phyloP scores from a whole-genome alignment of 2,329 filamentous ascomycete species.

The Fulvia fulva region DNA sequence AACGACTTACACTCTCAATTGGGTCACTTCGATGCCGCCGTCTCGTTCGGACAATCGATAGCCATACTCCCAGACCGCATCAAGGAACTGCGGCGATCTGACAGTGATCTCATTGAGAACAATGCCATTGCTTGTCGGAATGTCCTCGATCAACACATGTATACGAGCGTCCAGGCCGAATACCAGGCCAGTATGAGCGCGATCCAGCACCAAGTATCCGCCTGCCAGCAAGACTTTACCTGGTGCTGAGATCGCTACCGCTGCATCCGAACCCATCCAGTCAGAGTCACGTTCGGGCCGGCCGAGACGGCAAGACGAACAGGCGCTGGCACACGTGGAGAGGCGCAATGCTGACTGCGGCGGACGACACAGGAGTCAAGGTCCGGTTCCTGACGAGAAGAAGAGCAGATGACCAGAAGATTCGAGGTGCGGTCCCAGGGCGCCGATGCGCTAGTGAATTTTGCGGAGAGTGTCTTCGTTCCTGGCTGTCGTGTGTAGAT shows the following conservation, averaged over 20 bases:
- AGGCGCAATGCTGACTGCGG: neutral
- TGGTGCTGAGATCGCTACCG: slow-evolving; percentile 69
- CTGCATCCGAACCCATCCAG: slow-evolving; percentile 21
- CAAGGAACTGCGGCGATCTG: slow-evolving; percentile 83
- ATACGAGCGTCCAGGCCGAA: slow-evolving; percentile 63
- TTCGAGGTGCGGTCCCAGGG: slow-evolving; percentile 6
- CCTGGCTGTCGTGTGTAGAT: neutral
- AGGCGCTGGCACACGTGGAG: slow-evolving; percentile 5
- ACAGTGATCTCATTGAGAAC: slow-evolving; percentile 70
- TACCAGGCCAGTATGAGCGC: slow-evolving; percentile 71
- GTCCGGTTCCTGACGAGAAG: slow-evolving; percentile 5
- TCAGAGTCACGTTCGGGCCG: slow-evolving; percentile 12
- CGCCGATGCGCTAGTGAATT: slow-evolving; percentile 13
- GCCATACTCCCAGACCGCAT: slow-evolving; percentile 83
- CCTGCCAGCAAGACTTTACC: slow-evolving; percentile 94
- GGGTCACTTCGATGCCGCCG: slow-evolving; percentile 77
- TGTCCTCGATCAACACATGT: slow-evolving; percentile 55
- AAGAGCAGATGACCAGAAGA: slow-evolving; percentile 13
- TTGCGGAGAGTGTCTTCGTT: slow-evolving; percentile 6
- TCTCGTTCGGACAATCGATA: slow-evolving; percentile 66
- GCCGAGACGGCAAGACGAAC: slow-evolving; percentile 9
- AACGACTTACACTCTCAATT: slow-evolving; percentile 68
- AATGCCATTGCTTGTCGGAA: slow-evolving; percentile 59
- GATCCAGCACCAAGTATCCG: slow-evolving; percentile 91
- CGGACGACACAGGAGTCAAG: slow-evolving; percentile 4